A percentile compares a stretch with the other conserved stretches of the same genome.
These are phyloP conservation scores for Epithele typhae DNA, from an alignment of 768 basidiomycete species.

Conservation along the genomic window DNA sequence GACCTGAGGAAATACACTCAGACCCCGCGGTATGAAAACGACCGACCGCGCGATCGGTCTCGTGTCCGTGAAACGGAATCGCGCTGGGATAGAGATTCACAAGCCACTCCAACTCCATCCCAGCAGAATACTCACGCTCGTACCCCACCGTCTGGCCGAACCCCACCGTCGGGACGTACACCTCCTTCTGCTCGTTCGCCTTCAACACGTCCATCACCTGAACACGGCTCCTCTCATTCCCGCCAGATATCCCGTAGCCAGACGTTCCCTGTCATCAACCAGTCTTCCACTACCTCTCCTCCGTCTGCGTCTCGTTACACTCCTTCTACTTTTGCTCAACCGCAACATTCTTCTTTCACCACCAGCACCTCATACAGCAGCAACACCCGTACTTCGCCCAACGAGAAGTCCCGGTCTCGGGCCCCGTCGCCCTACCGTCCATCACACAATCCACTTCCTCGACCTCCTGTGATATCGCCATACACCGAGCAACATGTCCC, in stretches of 20 bases:
- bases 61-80: background rate
- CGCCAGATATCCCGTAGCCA: slow-evolving; percentile 17
- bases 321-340: background rate
- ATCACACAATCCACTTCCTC: slow-evolving; percentile 22
- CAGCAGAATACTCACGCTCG: background rate
- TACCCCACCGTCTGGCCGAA: slow-evolving; percentile 1
- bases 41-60: background rate
- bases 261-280: slow-evolving; percentile 11
- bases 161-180: slow-evolving; percentile 5
- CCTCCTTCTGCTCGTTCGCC: slow-evolving; percentile 9
- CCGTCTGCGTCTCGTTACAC: slow-evolving; percentile 5
- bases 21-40: slow-evolving; percentile 2
- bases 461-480: slow-evolving; percentile 13
- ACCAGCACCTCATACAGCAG: background rate
- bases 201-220: slow-evolving; percentile 11
- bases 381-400: slow-evolving; percentile 9
- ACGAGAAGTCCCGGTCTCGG: background rate
- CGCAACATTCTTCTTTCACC: background rate
- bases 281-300: slow-evolving; percentile 1
- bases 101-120: slow-evolving; percentile 3
- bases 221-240: slow-evolving; percentile 1
- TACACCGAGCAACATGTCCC: slow-evolving; percentile 6
- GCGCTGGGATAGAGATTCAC: background rate
- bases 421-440: slow-evolving; percentile 9
- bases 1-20: slow-evolving; percentile 2